Conservation (phyloP, 306 rosid genomes). For the Fagus crenata region DNA sequence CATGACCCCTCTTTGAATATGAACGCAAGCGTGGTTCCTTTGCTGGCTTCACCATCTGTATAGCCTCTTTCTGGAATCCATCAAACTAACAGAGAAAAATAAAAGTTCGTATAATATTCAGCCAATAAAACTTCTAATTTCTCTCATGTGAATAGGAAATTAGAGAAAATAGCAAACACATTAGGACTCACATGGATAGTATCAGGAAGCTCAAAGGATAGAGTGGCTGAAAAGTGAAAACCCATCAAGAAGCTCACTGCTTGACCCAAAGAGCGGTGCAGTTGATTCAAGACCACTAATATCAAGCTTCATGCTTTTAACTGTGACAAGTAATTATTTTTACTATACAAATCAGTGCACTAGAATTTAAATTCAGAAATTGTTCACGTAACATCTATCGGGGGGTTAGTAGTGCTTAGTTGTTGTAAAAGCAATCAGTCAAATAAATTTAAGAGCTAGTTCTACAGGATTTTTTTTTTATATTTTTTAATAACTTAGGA, state of each 20-base stretch:
- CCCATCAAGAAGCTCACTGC: constrained; percentile 49
- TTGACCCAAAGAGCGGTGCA: constrained; percentile 43
- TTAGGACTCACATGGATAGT: constrained; percentile 59
- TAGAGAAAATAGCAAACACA: not conserved
- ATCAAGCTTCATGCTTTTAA: constrained; percentile 68
- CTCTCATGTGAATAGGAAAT: not conserved
- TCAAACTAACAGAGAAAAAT: constrained; percentile 59
- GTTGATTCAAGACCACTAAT: constrained; percentile 68
- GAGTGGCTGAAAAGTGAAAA: constrained; percentile 58
- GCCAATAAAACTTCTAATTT: not conserved
- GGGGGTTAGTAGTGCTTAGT: too few relatives aligned
- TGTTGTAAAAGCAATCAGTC: too few relatives aligned
- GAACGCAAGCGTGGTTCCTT: constrained; percentile 94
- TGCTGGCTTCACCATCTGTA: constrained; percentile 95
- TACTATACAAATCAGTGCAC: not conserved
- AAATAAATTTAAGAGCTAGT: too few relatives aligned
- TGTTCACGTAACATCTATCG: too few relatives aligned
- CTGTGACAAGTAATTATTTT: constrained; percentile 17
- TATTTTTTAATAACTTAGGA: too few relatives aligned
- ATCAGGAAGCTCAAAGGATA: constrained; percentile 70
- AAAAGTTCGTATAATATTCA: constrained; percentile 9
- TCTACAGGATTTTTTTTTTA: too few relatives aligned
- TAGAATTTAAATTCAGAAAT: too few relatives aligned
- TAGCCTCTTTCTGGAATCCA: constrained; percentile 80
- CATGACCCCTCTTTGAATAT: constrained; percentile 93